Conservation (phyloP, 2,329 filamentous ascomycete genomes). For the Penicillium janthinellum region DNA sequence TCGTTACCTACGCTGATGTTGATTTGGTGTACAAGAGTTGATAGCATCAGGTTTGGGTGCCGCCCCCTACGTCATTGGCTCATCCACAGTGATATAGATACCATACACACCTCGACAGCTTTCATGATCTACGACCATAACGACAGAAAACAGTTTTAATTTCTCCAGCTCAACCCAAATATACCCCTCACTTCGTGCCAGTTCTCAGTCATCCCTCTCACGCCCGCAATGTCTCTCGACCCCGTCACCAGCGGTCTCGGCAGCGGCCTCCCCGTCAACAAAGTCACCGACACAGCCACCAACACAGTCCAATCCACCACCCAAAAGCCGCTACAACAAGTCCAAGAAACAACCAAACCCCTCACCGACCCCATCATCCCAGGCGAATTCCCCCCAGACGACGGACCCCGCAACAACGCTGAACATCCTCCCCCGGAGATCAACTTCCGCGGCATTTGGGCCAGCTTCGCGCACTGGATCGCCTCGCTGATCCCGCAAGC, state of each 20-base stretch:
- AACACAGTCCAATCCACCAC: slow-evolving; percentile 19
- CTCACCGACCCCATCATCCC: slow-evolving; percentile 26
- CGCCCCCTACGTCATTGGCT: slow-evolving; percentile 30
- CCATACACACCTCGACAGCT: neutral
- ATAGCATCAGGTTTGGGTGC: slow-evolving; percentile 26
- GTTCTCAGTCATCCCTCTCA: neutral
- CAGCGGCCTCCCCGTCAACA: slow-evolving; percentile 22
- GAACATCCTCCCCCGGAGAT: slow-evolving; percentile 22
- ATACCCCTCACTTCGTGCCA: neutral
- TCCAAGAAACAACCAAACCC: slow-evolving; percentile 20
- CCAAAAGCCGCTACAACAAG: slow-evolving; percentile 18
- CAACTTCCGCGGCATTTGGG: slow-evolving; percentile 21
- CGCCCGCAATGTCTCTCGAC: slow-evolving; percentile 30
- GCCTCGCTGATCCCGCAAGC: slow-evolving; percentile 23
- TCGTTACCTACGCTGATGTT: slow-evolving; percentile 3
- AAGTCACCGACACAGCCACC: slow-evolving; percentile 18
- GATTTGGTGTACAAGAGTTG: slow-evolving; percentile 14
- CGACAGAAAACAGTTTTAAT: neutral
- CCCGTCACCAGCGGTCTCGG: slow-evolving; percentile 25
- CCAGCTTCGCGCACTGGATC: slow-evolving; percentile 21
- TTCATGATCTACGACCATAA: neutral
- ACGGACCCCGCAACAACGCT: slow-evolving; percentile 15
- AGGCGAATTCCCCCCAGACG: slow-evolving; percentile 32
- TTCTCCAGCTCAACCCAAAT: too few relatives aligned
- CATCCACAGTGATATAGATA: slow-evolving; percentile 18